Percentiles rank a stretch among this genome's conserved stretches.
phyloP scores from a whole-genome alignment of 2,329 filamentous ascomycete species.

The Ascomycota sp. region DNA sequence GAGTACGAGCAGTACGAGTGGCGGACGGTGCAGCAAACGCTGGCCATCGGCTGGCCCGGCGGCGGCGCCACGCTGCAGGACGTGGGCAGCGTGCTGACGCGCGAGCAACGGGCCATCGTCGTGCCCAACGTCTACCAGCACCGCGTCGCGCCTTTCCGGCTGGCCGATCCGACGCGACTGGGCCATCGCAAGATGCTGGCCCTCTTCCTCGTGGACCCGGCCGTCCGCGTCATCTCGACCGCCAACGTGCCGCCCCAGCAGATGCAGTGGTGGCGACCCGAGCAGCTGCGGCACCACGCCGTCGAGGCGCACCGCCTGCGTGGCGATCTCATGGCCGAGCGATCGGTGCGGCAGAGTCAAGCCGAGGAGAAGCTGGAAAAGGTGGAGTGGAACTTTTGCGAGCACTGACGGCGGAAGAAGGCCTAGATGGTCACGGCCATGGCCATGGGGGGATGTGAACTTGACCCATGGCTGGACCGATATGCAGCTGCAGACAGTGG shows the following conservation, averaged over 20 bases:
- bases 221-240: constrained; percentile 19
- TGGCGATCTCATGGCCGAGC: not conserved
- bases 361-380: not conserved
- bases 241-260: constrained; percentile 23
- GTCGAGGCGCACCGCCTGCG: not conserved
- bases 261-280: constrained; percentile 13
- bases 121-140: constrained; percentile 35
- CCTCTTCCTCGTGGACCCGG: constrained; percentile 37
- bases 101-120: constrained; percentile 24
- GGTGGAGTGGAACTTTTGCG: not conserved
- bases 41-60: constrained; percentile 9
- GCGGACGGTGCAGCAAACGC: constrained; percentile 12
- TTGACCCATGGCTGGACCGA: no score
- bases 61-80: constrained; percentile 8
- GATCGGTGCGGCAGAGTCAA: not conserved
- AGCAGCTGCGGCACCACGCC: not conserved
- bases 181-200: constrained; percentile 38
- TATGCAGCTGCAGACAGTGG: no score
- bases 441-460: no score
- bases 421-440: no score
- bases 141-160: constrained; percentile 25
- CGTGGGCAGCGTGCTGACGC: constrained; percentile 24
- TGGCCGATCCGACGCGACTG: constrained; percentile 25
- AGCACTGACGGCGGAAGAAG: not conserved
- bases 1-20: constrained; percentile 13